These are phyloP conservation scores for Geotrichum carabidarum DNA, from an alignment of 1,139 yeast species.

Conservation along the genomic window DNA sequence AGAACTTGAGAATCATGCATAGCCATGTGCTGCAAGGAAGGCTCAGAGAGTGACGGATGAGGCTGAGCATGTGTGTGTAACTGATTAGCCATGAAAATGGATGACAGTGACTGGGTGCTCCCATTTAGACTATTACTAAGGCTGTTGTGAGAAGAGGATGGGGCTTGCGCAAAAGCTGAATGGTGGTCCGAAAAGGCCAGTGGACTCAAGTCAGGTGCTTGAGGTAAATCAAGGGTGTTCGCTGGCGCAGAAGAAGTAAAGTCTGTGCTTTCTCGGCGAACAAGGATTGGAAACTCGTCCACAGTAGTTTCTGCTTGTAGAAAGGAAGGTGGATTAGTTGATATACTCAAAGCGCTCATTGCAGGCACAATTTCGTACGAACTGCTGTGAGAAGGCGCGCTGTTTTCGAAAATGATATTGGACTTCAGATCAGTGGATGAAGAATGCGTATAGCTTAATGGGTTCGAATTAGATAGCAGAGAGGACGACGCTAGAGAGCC, in stretches of 20 bases:
- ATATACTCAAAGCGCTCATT: conserved; percentile 1
- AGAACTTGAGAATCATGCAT: background rate
- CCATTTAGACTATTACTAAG: conserved; percentile 20
- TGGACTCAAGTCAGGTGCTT: background rate
- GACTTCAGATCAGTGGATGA: background rate
- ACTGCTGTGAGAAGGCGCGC: background rate
- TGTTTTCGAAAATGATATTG: conserved; percentile 1
- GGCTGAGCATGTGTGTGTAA: conserved; percentile 11
- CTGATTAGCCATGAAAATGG: background rate
- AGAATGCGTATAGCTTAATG: background rate
- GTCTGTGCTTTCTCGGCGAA: conserved; percentile 34
- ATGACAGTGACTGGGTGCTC: conserved; percentile 12
- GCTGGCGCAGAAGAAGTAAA: background rate
- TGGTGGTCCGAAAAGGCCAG: background rate
- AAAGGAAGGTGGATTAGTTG: conserved; percentile 21
- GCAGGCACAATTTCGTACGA: background rate
- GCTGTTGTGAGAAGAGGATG: conserved; percentile 4
- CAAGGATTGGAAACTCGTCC: conserved; percentile 42
- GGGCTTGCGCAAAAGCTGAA: background rate
- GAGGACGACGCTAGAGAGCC: background rate
- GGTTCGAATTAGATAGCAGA: background rate
- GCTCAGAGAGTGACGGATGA: conserved; percentile 9
- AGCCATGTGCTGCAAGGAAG: conserved; percentile 10
- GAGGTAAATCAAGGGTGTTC: background rate
- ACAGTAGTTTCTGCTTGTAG: conserved; percentile 38